Evolutionary conservation across 257 asterid genomes (phyloP), one percentile per base, ranked within the genome.

Genomic region (Leonotis leonurus): DNA sequence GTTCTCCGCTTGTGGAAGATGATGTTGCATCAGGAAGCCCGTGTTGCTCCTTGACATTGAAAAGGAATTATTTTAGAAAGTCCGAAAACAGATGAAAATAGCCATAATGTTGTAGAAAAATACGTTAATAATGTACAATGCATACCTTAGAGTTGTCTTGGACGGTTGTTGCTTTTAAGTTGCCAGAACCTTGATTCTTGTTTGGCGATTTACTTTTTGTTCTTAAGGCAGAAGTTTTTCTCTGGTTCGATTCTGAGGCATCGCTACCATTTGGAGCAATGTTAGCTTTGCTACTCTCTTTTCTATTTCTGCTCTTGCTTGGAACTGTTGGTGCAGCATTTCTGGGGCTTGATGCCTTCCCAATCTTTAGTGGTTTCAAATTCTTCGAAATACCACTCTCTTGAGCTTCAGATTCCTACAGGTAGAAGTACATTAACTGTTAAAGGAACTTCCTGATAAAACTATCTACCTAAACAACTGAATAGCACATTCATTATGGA

Each of bases 231-330:
- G 64, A 27, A 27, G 59, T 16, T 62, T 36, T 74, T 66, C 56
- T 69, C 26, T 57, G 27, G 65, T 25, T 69, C 26, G 77, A 67
- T 53, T 74, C 76, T 59, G 80, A 64, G 60, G 77, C 71, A 69
- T 21, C 8, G 35, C 67, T 57, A 70, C 81, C 84, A 67, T 79
- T 82, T 61, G 83, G 74, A 67, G 67, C 71, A 41, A 30, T 67
- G 11, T 65, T 63, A 29, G 74, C 26, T 64, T 57, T 70, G n/a
- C 18, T 54, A 17, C n/a, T 54, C 68, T 62, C 83, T 70, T 73
- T 81, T 8, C 62, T 77, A 45, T 58, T 75, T 52, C 66, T 75
- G 65, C 68, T 63, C 80, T 67, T 72, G 64, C 64, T 55, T 27
- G 53, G 18, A 17, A 60, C 62, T 26, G 71, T 27, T 11, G 62